These are phyloP conservation scores for Saraca asoca DNA, from an alignment of 331 rosid genomes.

Conservation along the genomic window DNA sequence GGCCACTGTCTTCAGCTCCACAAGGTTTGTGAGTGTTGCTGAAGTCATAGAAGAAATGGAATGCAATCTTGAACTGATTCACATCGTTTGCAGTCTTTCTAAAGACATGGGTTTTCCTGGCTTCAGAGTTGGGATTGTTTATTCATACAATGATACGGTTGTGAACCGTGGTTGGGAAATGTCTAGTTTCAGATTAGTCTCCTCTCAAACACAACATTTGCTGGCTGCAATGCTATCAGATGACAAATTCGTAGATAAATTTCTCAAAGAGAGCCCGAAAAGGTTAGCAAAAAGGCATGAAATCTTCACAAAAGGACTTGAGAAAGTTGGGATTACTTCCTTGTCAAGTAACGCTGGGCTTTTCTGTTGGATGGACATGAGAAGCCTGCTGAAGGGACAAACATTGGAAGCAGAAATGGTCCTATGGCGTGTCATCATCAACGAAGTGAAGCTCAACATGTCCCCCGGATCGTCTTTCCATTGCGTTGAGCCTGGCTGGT, in stretches of 20 bases:
- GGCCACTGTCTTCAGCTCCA: slow-evolving; percentile 70
- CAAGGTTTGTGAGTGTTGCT: slow-evolving; percentile 54
- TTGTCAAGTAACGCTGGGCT: slow-evolving; percentile 74
- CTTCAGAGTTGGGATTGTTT: slow-evolving; percentile 77
- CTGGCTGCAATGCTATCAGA: slow-evolving; percentile 75
- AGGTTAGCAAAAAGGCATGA: slow-evolving; percentile 54
- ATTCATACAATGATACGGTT: slow-evolving; percentile 70
- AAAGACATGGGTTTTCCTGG: slow-evolving; percentile 96
- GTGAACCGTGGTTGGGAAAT: slow-evolving; percentile 63
- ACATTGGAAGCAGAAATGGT: slow-evolving; percentile 65
- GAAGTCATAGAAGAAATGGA: slow-evolving; percentile 61
- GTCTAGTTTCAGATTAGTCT: slow-evolving; percentile 91
- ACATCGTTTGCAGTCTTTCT: slow-evolving; percentile 72
- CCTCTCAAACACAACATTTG: slow-evolving; percentile 77
- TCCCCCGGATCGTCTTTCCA: slow-evolving; percentile 88
- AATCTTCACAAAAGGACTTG: slow-evolving; percentile 53
- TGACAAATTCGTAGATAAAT: slow-evolving; percentile 51
- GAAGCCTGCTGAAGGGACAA: slow-evolving; percentile 50
- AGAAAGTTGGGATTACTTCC: slow-evolving; percentile 53
- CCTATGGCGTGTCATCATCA: slow-evolving; percentile 67
- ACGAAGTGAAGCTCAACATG: slow-evolving; percentile 79
- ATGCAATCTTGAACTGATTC: slow-evolving; percentile 62
- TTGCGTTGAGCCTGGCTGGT: slow-evolving; percentile 89
- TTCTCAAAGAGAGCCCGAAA: slow-evolving; percentile 51
- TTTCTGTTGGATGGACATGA: slow-evolving; percentile 82